A percentile compares a stretch with the other conserved stretches of the same genome.
Evolutionary conservation across 1,284 basidiomycete genomes (phyloP).

Genomic region (Heterobasidion annosum): DNA sequence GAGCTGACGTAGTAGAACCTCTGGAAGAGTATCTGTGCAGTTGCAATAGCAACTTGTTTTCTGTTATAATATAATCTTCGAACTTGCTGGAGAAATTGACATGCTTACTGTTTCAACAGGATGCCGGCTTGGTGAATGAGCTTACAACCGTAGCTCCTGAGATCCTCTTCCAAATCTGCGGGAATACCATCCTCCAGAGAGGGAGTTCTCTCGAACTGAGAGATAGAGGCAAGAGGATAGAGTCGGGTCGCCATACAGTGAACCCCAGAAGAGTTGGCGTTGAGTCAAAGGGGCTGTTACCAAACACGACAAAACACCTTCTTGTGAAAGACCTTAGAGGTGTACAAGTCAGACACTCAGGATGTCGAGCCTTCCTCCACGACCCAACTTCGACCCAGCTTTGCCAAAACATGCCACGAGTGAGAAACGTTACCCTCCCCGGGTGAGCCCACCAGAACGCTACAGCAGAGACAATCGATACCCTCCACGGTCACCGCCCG

Average conservation of each 20-base stretch:
- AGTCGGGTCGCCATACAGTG: conserved; percentile 44
- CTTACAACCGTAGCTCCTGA: conserved; percentile 84
- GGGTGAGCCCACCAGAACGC: not conserved
- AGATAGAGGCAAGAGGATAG: conserved; percentile 78
- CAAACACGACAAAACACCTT: not conserved
- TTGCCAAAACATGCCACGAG: conserved; percentile 15
- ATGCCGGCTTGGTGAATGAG: conserved; percentile 93
- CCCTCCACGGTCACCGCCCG: not conserved
- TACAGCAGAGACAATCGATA: not conserved
- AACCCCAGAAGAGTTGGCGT: not conserved
- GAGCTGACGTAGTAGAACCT: conserved; percentile 96
- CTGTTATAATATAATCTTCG: conserved; percentile 31
- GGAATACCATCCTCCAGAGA: conserved; percentile 81
- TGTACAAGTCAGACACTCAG: conserved; percentile 3
- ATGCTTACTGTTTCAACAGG: conserved; percentile 74
- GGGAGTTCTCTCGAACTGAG: conserved; percentile 74
- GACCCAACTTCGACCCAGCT: conserved; percentile 22
- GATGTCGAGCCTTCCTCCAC: conserved; percentile 17
- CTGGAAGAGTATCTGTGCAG: conserved; percentile 94
- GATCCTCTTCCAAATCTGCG: conserved; percentile 72
- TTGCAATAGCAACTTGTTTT: conserved; percentile 94
- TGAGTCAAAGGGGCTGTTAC: not conserved
- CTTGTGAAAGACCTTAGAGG: not conserved
- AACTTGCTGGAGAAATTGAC: conserved; percentile 1
- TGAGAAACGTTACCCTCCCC: conserved; percentile 6